Evolutionary conservation across 2,329 filamentous ascomycete species (phyloP), one percentile per base, ranked within the genome.

Genomic region (Tolypocladium inflatum): DNA sequence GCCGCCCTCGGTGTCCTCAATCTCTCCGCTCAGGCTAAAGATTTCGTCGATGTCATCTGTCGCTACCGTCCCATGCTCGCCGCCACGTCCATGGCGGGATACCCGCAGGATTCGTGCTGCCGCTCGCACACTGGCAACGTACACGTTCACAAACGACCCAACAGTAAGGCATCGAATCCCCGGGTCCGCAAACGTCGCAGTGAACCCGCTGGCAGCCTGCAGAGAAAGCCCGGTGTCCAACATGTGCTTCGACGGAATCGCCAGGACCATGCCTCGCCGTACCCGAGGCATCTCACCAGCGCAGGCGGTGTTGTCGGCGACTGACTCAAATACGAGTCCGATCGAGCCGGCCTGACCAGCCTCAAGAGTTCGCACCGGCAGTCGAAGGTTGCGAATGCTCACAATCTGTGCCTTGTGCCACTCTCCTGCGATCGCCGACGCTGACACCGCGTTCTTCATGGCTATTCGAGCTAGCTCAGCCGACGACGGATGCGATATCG

Each of bases 331-430:
- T 3, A 88, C 80, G 55, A 97, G 77, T 0, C 92, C 93, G 57
- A 99, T 82, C 0, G 92, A 97, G 1, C 93, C 94, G 7, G 93
- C 91, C 72, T 99, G 93, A 11, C 90, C 91, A 19, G 86, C 80
- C 55, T 86, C 80, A 9, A 97, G 79, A 0, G 81, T 84, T 53
- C 85, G 84, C 0, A 97, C 91, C 0, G 93, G 90, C 3, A 97
- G 78, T 6, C 93, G 85, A 10, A 99, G 78, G 64, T 96, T 96
- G 26, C 93, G 87, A 50, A 97, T 86, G 65, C 92, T 97, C 51
- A 90, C 86, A 56, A 97, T 85, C 50, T 82, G 86, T 7, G 93
- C 91, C 30, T 80, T 80, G 61, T 90, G 85, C 93, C 93, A 97
- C 71, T 90, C 87, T 19, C 79, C 83, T 63, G 79, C 83, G 65